Evolutionary conservation across 1,139 yeast species (phyloP).

Genomic region (Martiniozyma asiatica): DNA sequence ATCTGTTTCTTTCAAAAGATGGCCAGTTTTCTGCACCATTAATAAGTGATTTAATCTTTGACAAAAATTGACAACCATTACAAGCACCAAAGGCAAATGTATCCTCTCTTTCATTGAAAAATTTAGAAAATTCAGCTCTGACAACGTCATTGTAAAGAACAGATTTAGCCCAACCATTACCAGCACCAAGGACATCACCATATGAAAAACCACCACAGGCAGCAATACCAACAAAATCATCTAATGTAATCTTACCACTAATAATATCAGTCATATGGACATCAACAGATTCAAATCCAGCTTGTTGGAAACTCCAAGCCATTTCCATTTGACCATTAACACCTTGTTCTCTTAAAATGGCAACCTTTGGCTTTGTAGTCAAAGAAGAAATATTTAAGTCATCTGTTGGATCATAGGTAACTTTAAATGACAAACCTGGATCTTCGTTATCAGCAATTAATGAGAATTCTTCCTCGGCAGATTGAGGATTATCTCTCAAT

Average conservation of each 20-base stretch:
- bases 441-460: slow-evolving; percentile 67
- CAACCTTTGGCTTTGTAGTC: slow-evolving; percentile 63
- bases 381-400: slow-evolving; percentile 25
- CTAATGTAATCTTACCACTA: slow-evolving; percentile 58
- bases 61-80: slow-evolving; percentile 95
- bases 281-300: slow-evolving; percentile 88
- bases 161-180: slow-evolving; percentile 98
- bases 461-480: slow-evolving; percentile 79
- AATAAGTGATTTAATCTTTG: slow-evolving; percentile 75
- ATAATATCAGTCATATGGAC: slow-evolving; percentile 95
- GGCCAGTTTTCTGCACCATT: slow-evolving; percentile 99
- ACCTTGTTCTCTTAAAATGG: slow-evolving; percentile 96
- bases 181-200: slow-evolving; percentile 98
- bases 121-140: slow-evolving; percentile 61
- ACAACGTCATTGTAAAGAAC: slow-evolving; percentile 78
- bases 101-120: slow-evolving; percentile 77
- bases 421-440: slow-evolving; percentile 80
- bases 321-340: slow-evolving; percentile 97
- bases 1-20: slow-evolving; percentile 75
- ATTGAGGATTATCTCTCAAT: slow-evolving; percentile 85
- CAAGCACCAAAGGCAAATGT: slow-evolving; percentile 99
- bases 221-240: slow-evolving; percentile 83
- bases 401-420: slow-evolving; percentile 53
- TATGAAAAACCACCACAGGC: slow-evolving; percentile 99
- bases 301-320: slow-evolving; percentile 95